Base-by-base conservation (phyloP, 2,329 filamentous ascomycete species). In the Sporothrix protearum region DNA sequence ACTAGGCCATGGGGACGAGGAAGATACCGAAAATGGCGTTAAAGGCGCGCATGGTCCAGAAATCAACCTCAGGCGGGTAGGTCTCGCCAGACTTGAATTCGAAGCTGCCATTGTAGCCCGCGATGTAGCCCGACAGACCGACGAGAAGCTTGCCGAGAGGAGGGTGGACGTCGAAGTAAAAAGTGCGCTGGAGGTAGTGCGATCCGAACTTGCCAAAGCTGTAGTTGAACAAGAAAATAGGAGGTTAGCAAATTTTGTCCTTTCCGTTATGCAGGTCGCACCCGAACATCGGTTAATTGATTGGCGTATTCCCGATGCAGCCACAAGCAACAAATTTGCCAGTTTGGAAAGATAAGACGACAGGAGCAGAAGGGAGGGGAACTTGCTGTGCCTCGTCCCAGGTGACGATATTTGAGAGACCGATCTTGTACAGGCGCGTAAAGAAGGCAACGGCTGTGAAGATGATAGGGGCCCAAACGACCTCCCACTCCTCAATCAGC, bases 21-120 rank as follows among this genome's bases (percentile, higher is more conserved):
- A 96, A 85, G 73, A 94, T 95, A 73, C 96, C 96, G 80, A 98
- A 99, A 74, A 93, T 89, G 75, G 95, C 92, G 81, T 98, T 99
- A 88, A 99, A 99, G 73, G 95, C 87, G 77, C 96, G 93, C 96
- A 99, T 99, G 79, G 97, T 97, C 77, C 94, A 96, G 82, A 97
- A 99, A 85, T 99, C 91, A 79, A 99, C 86, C 78, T 98, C 93
- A 76, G 90, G 89, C 12, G 96, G 96, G 80, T 99, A 99, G 70
- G 88, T 94, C 79, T 98, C 96, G 80, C 96, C 96, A 70, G 95
- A 98, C 83, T 99, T 99, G 87, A 99, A 99, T 80, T 99, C 96
- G 82, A 99, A 99, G 3, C 95, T 96, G 72, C 96, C 96, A 84
- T 99, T 99, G 86, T 99, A 99, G 76, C 95, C 95, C 76, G 95